phyloP scores from a whole-genome alignment of 306 rosid species.

The Cucurbita maxima region DNA sequence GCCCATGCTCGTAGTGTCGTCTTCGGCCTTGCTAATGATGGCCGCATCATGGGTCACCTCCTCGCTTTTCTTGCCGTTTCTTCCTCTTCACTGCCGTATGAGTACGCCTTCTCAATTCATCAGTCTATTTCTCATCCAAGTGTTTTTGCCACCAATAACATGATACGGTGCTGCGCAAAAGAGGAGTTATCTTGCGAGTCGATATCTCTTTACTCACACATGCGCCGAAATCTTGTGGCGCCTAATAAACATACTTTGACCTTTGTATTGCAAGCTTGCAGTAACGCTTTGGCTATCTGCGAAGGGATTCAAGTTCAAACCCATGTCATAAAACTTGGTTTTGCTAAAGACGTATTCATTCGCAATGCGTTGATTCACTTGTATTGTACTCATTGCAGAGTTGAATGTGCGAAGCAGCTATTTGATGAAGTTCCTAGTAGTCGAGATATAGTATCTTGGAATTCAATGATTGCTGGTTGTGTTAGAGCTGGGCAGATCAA shows the following conservation, averaged over 20 bases:
- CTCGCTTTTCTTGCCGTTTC: slow-evolving; percentile 33
- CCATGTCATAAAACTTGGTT: slow-evolving; percentile 42
- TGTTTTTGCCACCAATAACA: slow-evolving; percentile 48
- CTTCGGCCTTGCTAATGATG: slow-evolving; percentile 18
- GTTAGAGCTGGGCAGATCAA: slow-evolving; percentile 32
- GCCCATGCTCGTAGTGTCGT: slow-evolving; percentile 41
- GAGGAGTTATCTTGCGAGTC: slow-evolving; percentile 22
- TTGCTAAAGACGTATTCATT: slow-evolving; percentile 30
- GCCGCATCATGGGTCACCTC: slow-evolving; percentile 29
- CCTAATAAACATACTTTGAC: slow-evolving; percentile 70
- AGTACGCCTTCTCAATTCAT: slow-evolving; percentile 32
- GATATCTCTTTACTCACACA: slow-evolving; percentile 25
- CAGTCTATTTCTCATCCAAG: slow-evolving; percentile 18
- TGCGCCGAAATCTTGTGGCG: slow-evolving; percentile 15
- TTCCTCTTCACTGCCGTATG: slow-evolving; percentile 13
- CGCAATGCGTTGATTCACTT: slow-evolving; percentile 51
- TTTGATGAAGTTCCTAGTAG: slow-evolving; percentile 30
- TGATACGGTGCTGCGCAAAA: slow-evolving; percentile 50
- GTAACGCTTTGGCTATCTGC: slow-evolving; percentile 15
- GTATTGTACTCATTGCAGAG: slow-evolving; percentile 26
- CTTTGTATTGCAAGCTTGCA: slow-evolving; percentile 49
- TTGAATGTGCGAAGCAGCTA: slow-evolving; percentile 25
- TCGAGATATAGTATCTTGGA: slow-evolving; percentile 69
- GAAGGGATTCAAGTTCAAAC: slow-evolving; percentile 48
- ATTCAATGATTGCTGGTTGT: slow-evolving; percentile 35